These are phyloP conservation scores for Umbilicus rupestris DNA, from an alignment of 164 flowering plant species.

Conservation along the genomic window DNA sequence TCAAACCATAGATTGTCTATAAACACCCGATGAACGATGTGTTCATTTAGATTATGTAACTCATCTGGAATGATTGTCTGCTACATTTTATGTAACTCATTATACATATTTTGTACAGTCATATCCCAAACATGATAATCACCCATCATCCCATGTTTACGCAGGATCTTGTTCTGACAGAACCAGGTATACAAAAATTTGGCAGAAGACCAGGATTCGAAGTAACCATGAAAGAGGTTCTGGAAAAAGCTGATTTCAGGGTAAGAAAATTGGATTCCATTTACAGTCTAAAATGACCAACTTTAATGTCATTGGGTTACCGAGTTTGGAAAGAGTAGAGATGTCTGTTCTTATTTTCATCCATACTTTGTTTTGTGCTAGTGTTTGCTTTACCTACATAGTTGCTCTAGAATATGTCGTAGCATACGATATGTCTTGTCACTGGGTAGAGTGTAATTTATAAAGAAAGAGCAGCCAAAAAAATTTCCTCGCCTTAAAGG, in stretches of 20 bases:
- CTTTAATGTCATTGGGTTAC: not conserved
- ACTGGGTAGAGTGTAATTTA: too few relatives aligned
- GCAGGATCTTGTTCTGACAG: conserved; percentile 75
- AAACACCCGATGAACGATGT: not conserved
- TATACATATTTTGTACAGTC: not conserved
- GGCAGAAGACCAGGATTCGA: conserved; percentile 35
- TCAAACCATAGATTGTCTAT: too few relatives aligned
- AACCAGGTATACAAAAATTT: conserved; percentile 36
- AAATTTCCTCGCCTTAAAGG: too few relatives aligned
- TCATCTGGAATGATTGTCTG: not conserved
- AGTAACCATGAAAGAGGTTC: conserved; percentile 61
- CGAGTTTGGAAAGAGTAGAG: not conserved
- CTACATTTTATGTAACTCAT: not conserved
- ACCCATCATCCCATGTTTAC: conserved; percentile 8
- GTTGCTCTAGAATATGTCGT: too few relatives aligned
- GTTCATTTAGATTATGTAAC: not conserved
- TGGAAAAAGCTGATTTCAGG: conserved; percentile 81
- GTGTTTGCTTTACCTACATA: too few relatives aligned
- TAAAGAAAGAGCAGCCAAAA: too few relatives aligned
- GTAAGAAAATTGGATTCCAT: conserved; percentile 21
- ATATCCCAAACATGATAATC: not conserved
- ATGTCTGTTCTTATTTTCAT: too few relatives aligned
- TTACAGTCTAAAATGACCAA: not conserved
- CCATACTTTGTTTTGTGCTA: too few relatives aligned
- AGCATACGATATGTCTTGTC: too few relatives aligned